A percentile compares a stretch with the other conserved stretches of the same genome.
Conservation (phyloP, 2,329 filamentous ascomycete species). For the Didymellaceae sp. region DNA sequence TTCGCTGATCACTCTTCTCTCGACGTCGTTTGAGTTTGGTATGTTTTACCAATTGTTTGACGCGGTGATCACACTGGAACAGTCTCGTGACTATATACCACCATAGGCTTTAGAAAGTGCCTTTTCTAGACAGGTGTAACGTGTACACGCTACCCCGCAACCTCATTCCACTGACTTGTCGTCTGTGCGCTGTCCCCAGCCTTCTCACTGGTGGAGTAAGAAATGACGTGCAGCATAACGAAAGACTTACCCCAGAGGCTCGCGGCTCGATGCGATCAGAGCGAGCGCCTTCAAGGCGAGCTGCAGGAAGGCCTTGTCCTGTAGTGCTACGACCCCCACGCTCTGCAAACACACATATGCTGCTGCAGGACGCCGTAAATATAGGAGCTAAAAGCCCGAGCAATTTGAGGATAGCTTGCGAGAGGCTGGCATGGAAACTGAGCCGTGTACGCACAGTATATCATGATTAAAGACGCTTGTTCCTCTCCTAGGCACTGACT, state of each 20-base stretch:
- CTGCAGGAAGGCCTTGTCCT: too few species aligned
- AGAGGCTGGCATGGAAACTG: too few species aligned
- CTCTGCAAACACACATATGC: slow-evolving; percentile 10
- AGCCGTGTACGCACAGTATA: background rate
- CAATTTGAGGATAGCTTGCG: too few species aligned
- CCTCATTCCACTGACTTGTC: slow-evolving; percentile 10
- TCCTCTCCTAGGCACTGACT: background rate
- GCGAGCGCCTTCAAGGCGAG: background rate
- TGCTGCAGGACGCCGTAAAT: too few species aligned
- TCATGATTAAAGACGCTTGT: background rate
- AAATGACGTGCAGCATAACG: slow-evolving; percentile 17
- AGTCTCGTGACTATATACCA: background rate
- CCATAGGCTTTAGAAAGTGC: background rate
- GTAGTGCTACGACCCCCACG: slow-evolving; percentile 17
- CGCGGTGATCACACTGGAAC: too few species aligned
- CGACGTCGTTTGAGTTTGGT: slow-evolving; percentile 1
- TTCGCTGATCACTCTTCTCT: slow-evolving; percentile 11
- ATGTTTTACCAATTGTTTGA: too few species aligned
- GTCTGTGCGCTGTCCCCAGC: slow-evolving; percentile 18
- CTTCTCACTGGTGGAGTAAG: slow-evolving; percentile 9
- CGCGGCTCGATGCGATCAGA: slow-evolving; percentile 9
- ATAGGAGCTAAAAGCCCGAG: too few species aligned
- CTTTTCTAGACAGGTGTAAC: slow-evolving; percentile 18
- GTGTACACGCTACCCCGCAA: slow-evolving; percentile 31
- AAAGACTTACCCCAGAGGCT: slow-evolving; percentile 5